Conservation (phyloP, 192 early-diverging fungal genomes). For the Linnemannia schmuckeri region DNA sequence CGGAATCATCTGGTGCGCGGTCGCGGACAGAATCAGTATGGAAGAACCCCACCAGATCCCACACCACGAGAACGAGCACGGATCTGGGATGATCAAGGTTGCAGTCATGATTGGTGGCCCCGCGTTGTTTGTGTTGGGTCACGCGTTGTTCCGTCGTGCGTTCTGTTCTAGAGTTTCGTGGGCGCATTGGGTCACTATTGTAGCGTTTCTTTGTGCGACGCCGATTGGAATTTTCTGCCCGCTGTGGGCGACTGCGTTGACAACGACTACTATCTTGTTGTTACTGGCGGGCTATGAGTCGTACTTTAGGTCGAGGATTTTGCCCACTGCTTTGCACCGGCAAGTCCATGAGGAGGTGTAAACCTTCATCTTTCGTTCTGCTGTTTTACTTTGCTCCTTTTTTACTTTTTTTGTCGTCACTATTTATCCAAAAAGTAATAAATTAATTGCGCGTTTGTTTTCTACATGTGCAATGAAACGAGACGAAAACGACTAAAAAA, state of each 20-base stretch:
- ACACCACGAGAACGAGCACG: slow-evolving; percentile 18
- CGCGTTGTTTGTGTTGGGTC: slow-evolving; percentile 34
- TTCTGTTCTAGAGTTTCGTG: slow-evolving; percentile 14
- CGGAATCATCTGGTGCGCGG: slow-evolving; percentile 43
- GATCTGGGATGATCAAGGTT: slow-evolving; percentile 15
- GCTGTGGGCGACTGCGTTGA: slow-evolving; percentile 30
- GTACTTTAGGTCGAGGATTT: slow-evolving; percentile 26
- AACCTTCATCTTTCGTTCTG: neutral
- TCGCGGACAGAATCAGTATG: slow-evolving; percentile 40
- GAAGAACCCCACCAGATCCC: slow-evolving; percentile 26
- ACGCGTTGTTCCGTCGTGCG: slow-evolving; percentile 37
- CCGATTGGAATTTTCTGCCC: slow-evolving; percentile 36
- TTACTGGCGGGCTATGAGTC: slow-evolving; percentile 25
- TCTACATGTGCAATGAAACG: too few species aligned
- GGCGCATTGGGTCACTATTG: slow-evolving; percentile 28
- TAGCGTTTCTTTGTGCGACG: slow-evolving; percentile 25
- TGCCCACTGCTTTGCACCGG: neutral
- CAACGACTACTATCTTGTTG: slow-evolving; percentile 21
- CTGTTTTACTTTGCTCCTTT: neutral
- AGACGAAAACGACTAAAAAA: too few species aligned
- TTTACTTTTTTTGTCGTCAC: neutral
- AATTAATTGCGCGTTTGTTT: neutral
- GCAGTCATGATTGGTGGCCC: slow-evolving; percentile 47
- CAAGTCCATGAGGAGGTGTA: slow-evolving; percentile 2
- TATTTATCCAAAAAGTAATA: neutral